Evolutionary conservation across 2,329 filamentous ascomycete species (phyloP), one percentile per base, ranked within the genome.

Genomic region (Penicillium vulpinum): DNA sequence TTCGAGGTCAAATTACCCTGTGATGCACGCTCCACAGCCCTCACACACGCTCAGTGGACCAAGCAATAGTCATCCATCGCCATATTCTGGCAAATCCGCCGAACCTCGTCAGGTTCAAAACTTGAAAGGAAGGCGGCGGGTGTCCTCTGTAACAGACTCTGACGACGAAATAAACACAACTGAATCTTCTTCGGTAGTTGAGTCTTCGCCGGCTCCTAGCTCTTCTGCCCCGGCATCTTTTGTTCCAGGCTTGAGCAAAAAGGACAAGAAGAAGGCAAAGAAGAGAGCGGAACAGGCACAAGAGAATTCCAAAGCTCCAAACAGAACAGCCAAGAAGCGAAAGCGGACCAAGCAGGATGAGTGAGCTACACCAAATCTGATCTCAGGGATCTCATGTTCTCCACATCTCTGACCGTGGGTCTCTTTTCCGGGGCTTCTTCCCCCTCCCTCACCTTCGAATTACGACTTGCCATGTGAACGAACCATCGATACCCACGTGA

Each of bases 181-280:
- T 6, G 22, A 29, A 16, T 31, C 40, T n/a, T 53, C 40, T 24
- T 46, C 50, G n/a, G 9, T 28, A 2, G 2, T 15, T 9, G 22
- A 13, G 8, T 24, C 21, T 29, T 55, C 39, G 3, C 31, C 46
- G 4, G 38, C 24, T 38, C 39, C 51, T 28, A 40, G 38, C 18
- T 36, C 18, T 50, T 22, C 45, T 21, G 24, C 6, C 13, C 11
- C 49, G 11, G 3, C 29, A 18, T 18, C 8, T 24, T 21, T 22
- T 9, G 7, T 3, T 11, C 15, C 8, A 3, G 24, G 10, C 10
- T 11, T 26, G 3, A 43, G 18, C 15, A 64, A 47, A 31, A 69
- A 58, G 11, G 49, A 60, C n/a, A 62, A 54, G 47, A 66, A 65
- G 40, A 64, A 58, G 38, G 54, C 22, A 11, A 51, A 55, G 31